Evolutionary conservation across 257 asterid genomes (phyloP), one percentile per base, ranked within the genome.

Genomic region (Nicotiana benthamiana): DNA sequence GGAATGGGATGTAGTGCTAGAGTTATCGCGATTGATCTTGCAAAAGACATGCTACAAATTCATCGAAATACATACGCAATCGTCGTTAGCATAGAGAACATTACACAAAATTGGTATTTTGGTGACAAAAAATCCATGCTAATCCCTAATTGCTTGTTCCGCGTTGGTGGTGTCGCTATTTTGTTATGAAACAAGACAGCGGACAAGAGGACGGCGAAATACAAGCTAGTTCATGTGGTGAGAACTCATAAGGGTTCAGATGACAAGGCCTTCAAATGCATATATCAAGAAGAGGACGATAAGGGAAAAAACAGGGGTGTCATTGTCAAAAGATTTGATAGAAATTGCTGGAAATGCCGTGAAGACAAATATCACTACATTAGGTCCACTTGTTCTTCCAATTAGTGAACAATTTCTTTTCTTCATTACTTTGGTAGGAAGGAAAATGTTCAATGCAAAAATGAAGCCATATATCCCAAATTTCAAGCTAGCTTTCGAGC

Each of bases 1-100:
- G 91, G 91, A 4, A 88, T 88, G 91, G 89, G 91, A 1, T 88
- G 91, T 32, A 86, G 89, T 34, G 89, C 89, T 0, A 89, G 91
- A 28, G 88, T 88, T 0, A 84, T 88, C 40, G 85, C 91, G 22
- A 30, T 84, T 15, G 88, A 88, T 79, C 83, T 86, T 15, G 89
- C 89, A 0, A 86, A 82, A 28, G 88, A 86, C 16, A 66, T 88
- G 87, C 75, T 88, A 2, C 89, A 86, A 36, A 79, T 81, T 66
- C 87, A 84, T 54, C 43, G 89, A 11, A 84, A 86, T 61, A 75
- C 87, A 0, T 83, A 79, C 13, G 91, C 91, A 18, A 82, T 86
- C 10, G 87, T 86, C 13, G 85, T 88, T 12, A 88, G 89, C 80
- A 84, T 83, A 1, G 91, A 88, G 27, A 88, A 84, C 75, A 86